Base-by-base conservation (phyloP, 805 yeast species). In the Priceomyces medius region DNA sequence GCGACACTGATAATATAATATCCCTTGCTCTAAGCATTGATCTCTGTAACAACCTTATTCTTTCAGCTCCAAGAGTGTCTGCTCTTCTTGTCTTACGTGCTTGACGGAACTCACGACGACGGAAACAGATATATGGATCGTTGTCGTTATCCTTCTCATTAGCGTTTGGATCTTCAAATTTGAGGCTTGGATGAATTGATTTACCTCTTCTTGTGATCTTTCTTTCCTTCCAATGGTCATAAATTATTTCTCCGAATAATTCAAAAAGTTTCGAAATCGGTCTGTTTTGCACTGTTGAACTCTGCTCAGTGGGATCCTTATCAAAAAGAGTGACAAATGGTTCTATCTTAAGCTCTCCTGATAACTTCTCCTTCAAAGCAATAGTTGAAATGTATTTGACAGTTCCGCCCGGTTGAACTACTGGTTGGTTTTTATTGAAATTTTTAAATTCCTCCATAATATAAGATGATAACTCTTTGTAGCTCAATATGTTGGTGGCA, bases 51-150 rank as follows among this genome's bases (percentile, higher is more conserved):
- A 77, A 60, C 17, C 93, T 76, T 37, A 93, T 71, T 49, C 90
- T 79, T 61, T 90, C 97, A 10, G 89, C 83, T 51, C 93, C 88
- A 53, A 88, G 86, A 24, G 86, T 78, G 66, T 93, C 99, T 0
- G 97, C 87, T 49, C 98, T 80, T 62, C 99, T 80, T 0, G 99
- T 93, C 62, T 93, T 93, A 62, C 99, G 84, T 21, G 95, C 93
- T 58, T 87, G 97, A 50, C 99, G 80, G 49, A 88, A 84, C 57
- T 90, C 98, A 62, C 99, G 84, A 51, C 97, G 81, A 55, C 99
- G 79, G 72, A 93, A 93, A 68, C 97, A 88, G 31, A 88, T 84
- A 62, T 93, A 93, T 1, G 99, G 98, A 61, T 93, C 97, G 45
- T 77, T 79, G 55, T 90, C 97, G 43, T 70, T 69, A 55, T 90